Conservation (phyloP, 225 moss, liverwort and hornwort genomes). For the Ulota crispa region DNA sequence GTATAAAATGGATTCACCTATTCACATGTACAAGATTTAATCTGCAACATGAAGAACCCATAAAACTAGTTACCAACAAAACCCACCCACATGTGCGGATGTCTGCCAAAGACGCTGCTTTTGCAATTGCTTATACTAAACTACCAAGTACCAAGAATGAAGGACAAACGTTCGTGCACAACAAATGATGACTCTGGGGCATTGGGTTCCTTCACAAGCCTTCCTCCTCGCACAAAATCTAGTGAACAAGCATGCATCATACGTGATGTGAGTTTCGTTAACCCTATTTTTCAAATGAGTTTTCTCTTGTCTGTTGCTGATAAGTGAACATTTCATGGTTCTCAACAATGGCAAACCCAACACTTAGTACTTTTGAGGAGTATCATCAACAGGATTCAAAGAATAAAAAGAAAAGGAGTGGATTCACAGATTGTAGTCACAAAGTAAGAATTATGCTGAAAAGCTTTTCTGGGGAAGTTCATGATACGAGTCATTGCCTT, state of each 20-base stretch:
- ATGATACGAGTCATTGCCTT: background rate
- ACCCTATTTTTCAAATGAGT: too few relatives aligned
- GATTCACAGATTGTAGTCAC: background rate
- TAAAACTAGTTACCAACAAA: background rate
- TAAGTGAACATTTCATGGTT: background rate
- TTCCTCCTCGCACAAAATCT: background rate
- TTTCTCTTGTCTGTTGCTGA: background rate
- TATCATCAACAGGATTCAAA: background rate
- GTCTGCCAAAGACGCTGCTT: background rate
- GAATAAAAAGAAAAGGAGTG: background rate
- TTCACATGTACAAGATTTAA: too few relatives aligned
- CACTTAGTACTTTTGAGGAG: background rate
- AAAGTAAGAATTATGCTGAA: background rate
- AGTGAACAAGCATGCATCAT: background rate
- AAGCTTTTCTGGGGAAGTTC: background rate
- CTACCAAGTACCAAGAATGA: background rate
- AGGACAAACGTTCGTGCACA: background rate
- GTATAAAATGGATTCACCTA: too few relatives aligned
- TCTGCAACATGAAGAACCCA: background rate
- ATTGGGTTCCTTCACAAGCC: background rate
- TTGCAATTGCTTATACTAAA: background rate
- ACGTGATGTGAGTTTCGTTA: background rate
- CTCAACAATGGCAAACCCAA: background rate
- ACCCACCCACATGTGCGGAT: too few relatives aligned
- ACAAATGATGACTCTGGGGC: too few relatives aligned